Evolutionary conservation across 2,329 filamentous ascomycete genomes (phyloP).

Genomic region (Aspergillus persii): DNA sequence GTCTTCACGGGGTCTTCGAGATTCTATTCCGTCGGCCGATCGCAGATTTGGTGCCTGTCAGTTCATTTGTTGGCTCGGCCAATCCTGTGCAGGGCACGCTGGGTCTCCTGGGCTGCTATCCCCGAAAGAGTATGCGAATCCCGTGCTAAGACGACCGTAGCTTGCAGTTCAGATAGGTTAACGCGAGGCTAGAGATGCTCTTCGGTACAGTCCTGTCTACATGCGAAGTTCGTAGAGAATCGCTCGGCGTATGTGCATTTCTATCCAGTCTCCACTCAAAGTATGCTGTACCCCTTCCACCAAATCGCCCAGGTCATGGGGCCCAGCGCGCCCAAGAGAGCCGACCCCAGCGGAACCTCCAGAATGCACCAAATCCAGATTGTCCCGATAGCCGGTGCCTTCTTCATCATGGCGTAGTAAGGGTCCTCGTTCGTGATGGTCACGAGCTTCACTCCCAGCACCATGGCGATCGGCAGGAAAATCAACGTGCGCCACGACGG

Average conservation of each 20-base stretch:
- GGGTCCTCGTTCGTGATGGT: conserved; percentile 74
- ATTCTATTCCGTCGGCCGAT: too few species aligned
- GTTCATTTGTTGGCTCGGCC: too few species aligned
- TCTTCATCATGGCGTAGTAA: conserved; percentile 89
- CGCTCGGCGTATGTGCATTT: neutral
- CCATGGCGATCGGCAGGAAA: conserved; percentile 33
- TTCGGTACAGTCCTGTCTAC: too few species aligned
- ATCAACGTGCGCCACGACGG: conserved; percentile 31
- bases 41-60: too few species aligned
- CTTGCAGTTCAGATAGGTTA: too few species aligned
- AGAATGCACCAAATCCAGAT: conserved; percentile 92
- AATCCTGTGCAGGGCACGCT: too few species aligned
- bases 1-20: too few species aligned
- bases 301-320: conserved; percentile 52
- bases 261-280: conserved; percentile 17
- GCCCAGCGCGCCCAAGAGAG: conserved; percentile 54
- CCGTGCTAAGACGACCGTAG: too few species aligned
- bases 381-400: conserved; percentile 81
- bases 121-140: too few species aligned
- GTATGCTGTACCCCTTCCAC: conserved; percentile 54
- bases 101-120: too few species aligned
- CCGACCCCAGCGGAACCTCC: conserved; percentile 72
- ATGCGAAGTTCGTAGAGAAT: neutral
- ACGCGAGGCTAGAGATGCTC: too few species aligned
- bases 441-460: conserved; percentile 72